These are phyloP conservation scores for Bonia amplexicaulis DNA, from an alignment of 176 grass and related monocot genomes.

Conservation along the genomic window DNA sequence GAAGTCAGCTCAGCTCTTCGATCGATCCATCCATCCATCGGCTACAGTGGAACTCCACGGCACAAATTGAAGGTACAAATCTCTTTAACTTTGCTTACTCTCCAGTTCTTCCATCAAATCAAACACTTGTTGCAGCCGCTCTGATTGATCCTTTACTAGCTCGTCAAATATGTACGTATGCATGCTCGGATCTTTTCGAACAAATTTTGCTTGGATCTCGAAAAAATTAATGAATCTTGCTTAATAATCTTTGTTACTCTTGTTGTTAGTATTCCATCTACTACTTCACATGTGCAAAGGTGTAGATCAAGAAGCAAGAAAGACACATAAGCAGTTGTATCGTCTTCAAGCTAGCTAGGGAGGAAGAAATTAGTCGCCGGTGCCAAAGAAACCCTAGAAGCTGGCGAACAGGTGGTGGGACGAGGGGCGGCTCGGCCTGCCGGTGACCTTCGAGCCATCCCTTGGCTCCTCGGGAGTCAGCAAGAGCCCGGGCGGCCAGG, in stretches of 20 bases:
- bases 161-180: not conserved
- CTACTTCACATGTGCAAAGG: conserved; percentile 4
- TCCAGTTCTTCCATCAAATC: not conserved
- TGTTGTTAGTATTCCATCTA: not conserved
- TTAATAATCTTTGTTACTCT: not conserved
- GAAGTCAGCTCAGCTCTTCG: not conserved
- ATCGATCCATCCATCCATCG: not conserved
- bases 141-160: not conserved
- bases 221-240: not conserved
- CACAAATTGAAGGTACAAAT: not conserved
- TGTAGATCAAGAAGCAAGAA: conserved; percentile 19
- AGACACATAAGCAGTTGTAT: not conserved
- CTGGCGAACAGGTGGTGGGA: conserved; percentile 83
- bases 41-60: not conserved
- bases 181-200: not conserved
- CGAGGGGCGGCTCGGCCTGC: conserved; percentile 45
- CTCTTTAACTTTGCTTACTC: not conserved
- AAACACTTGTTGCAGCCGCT: not conserved
- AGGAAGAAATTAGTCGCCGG: not conserved
- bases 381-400: conserved; percentile 22
- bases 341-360: not conserved
- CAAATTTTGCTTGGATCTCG: not conserved
- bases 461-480: conserved; percentile 17
- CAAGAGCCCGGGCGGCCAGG: conserved; percentile 20
- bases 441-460: conserved; percentile 26